Conservation (phyloP, 192 early-diverging fungal species). For the Spinellus fusiger region DNA sequence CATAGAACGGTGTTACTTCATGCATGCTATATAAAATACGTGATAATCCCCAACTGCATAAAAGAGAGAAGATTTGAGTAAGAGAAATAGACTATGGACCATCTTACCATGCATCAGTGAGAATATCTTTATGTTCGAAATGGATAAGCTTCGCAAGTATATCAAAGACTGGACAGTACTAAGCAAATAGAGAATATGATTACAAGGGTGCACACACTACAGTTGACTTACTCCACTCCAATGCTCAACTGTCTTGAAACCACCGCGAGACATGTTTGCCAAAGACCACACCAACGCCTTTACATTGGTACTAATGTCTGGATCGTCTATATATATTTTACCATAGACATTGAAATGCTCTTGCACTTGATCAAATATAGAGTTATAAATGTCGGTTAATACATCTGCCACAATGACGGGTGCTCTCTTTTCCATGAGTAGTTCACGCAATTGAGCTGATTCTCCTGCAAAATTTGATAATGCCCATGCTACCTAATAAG, state of each 20-base stretch:
- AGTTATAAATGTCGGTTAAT: slow-evolving; percentile 1
- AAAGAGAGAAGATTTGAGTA: neutral
- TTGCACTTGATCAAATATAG: neutral
- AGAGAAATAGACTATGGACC: too few relatives aligned
- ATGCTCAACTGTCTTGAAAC: slow-evolving; percentile 21
- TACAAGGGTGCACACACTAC: neutral
- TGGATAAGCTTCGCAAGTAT: slow-evolving; percentile 4
- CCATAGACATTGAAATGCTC: neutral
- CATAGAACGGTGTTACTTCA: slow-evolving; percentile 19
- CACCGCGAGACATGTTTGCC: slow-evolving; percentile 35
- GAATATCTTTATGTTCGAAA: slow-evolving; percentile 24
- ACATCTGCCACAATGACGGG: slow-evolving; percentile 10
- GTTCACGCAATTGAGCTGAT: slow-evolving; percentile 18
- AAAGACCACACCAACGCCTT: slow-evolving; percentile 25
- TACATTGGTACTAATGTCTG: slow-evolving; percentile 12
- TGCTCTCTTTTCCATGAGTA: slow-evolving; percentile 10
- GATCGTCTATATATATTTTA: neutral
- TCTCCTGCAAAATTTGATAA: slow-evolving; percentile 36
- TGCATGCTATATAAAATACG: slow-evolving; percentile 34
- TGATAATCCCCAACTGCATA: slow-evolving; percentile 28
- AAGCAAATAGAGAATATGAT: neutral
- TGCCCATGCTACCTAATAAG: slow-evolving; percentile 28
- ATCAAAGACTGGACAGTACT: slow-evolving; percentile 26
- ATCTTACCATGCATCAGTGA: slow-evolving; percentile 1
- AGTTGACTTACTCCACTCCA: slow-evolving; percentile 9